phyloP scores from a whole-genome alignment of 2,329 filamentous ascomycete species.

The Cordyceps fumosorosea region DNA sequence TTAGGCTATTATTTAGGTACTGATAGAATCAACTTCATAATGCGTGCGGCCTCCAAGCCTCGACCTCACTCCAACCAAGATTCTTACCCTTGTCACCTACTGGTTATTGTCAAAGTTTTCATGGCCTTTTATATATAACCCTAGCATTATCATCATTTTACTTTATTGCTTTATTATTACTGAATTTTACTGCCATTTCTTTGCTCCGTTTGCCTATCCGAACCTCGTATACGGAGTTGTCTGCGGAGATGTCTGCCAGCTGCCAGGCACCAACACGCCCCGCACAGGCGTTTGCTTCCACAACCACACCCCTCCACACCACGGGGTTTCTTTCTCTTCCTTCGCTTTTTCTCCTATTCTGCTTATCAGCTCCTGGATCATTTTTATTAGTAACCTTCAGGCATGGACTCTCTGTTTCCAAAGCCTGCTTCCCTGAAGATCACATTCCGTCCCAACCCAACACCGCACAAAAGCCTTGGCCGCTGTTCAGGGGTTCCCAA shows the following conservation, averaged over 20 bases:
- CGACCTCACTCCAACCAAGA: too few species aligned
- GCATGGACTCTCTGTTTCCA: not conserved
- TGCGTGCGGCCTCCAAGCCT: too few species aligned
- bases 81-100: too few species aligned
- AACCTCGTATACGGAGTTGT: not conserved
- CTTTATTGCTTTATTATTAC: not conserved
- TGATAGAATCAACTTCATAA: too few species aligned
- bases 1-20: too few species aligned
- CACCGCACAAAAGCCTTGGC: not conserved
- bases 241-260: not conserved
- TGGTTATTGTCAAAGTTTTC: not conserved
- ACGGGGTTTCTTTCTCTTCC: not conserved
- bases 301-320: not conserved
- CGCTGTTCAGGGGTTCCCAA: slow-evolving; percentile 15
- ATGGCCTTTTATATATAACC: not conserved
- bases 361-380: not conserved
- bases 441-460: not conserved
- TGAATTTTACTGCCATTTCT: not conserved
- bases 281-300: not conserved
- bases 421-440: not conserved
- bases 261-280: not conserved
- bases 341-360: not conserved
- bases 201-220: not conserved
- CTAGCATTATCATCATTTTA: not conserved
- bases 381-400: not conserved